Evolutionary conservation across 345 rosid species (phyloP).

Genomic region (Camelina laxa): DNA sequence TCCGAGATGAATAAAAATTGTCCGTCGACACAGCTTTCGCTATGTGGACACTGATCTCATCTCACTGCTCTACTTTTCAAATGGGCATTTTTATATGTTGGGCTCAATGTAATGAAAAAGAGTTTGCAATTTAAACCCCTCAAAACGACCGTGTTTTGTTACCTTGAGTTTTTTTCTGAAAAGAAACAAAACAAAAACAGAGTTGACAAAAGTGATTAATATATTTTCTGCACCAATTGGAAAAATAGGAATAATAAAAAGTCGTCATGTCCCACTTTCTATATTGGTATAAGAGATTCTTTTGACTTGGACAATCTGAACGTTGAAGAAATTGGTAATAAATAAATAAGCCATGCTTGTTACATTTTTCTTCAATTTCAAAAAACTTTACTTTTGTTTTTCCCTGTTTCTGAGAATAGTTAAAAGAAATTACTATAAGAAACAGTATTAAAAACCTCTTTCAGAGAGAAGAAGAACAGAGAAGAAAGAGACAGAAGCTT

Average conservation of each 20-base stretch:
- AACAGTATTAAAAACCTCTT: constrained; percentile 22
- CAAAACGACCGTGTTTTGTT: background rate
- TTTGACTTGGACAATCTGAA: constrained; percentile 40
- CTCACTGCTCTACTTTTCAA: background rate
- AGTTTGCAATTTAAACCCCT: background rate
- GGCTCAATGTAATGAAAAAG: background rate
- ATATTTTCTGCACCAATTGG: background rate
- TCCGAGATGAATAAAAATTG: no score
- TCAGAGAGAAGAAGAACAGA: constrained; percentile 34
- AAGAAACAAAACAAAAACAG: background rate
- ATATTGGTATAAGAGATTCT: constrained; percentile 44
- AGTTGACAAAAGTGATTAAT: background rate
- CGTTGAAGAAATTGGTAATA: constrained; percentile 19
- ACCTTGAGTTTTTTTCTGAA: background rate
- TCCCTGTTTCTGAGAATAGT: constrained; percentile 9
- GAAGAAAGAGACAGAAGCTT: constrained; percentile 47
- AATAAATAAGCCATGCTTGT: constrained; percentile 29
- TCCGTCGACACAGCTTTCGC: no score
- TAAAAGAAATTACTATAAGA: background rate
- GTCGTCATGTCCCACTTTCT: constrained; percentile 44
- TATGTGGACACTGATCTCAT: constrained; percentile 42
- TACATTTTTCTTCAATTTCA: constrained; percentile 12
- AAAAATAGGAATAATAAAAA: constrained; percentile 20
- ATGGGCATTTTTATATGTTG: no score
- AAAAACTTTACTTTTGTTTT: constrained; percentile 6